Base-by-base conservation (phyloP, 345 rosid genomes). In the Populus alba region DNA sequence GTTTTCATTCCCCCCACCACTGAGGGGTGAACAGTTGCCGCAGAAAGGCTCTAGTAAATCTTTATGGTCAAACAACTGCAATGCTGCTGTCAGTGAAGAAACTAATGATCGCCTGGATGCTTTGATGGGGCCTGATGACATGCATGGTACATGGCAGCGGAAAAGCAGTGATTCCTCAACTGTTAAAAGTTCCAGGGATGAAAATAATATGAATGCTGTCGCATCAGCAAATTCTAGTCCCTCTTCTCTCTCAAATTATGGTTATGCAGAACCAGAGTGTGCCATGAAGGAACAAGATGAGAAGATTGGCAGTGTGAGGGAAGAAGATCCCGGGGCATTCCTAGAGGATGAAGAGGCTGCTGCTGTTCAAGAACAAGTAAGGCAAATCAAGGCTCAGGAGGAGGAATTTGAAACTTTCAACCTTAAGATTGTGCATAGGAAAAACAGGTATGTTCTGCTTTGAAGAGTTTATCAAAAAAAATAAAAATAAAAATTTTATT, bases 361-460 rank as follows among this genome's bases (percentile, higher is more conserved):
- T 79, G 99, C 97, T 45, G 97, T 97, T 33, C 96, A 94, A 83
- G 99, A 94, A 89, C 99, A 97, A 91, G 88, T 92, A 22, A 90
- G 94, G 87, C 99, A 97, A 86, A 97, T 97, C 82, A 94, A 91
- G 87, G 92, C 90, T 35, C 98, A 97, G 78, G 99, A 97, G 76
- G 99, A 92, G 78, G 99, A 97, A 83, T 97, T 94, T 84, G 99
- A 97, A 87, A 94, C 98, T 73, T 97, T 97, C 88, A 87, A 92
- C 85, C 97, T 97, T 61, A 92, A 92, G 89, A 91, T 97, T 71
- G 99, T 97, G 79, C 98, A 97, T 70, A 87, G 99, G 75, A 97
- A 94, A 88, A 97, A 97, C 92, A 94, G 97, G 99, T 85, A 90
- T 79, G 88, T 66, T 71, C 35, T 79, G 76, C 33, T 70, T 72